Conservation (phyloP, 192 early-diverging fungal species). For the Umbelopsis sp. region DNA sequence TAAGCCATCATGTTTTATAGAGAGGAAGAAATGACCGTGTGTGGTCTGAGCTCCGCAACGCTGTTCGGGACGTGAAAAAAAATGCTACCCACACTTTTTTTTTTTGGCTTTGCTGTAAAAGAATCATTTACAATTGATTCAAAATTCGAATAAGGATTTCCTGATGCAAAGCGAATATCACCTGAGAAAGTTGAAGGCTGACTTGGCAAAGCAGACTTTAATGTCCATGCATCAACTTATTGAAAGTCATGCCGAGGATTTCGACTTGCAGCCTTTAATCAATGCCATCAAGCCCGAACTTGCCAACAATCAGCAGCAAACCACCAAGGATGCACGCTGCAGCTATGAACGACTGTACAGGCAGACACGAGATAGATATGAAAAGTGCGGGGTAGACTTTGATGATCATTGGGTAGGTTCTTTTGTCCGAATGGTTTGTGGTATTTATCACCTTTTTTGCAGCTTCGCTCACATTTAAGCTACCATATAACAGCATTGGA, state of each 20-base stretch:
- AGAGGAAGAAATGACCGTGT: neutral
- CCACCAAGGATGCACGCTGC: neutral
- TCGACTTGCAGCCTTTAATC: slow-evolving; percentile 4
- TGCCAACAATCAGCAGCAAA: neutral
- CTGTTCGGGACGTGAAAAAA: slow-evolving; percentile 7
- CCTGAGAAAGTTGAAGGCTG: slow-evolving; percentile 27
- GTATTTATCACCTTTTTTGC: neutral
- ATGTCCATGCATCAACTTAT: slow-evolving; percentile 24
- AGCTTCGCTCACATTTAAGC: neutral
- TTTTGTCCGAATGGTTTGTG: neutral
- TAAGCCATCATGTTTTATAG: too few species aligned
- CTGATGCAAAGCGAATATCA: slow-evolving; percentile 17
- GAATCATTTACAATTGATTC: neutral
- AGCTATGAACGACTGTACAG: slow-evolving; percentile 21
- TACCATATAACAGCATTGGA: slow-evolving; percentile 28
- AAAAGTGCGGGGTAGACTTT: slow-evolving; percentile 18
- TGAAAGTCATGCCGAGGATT: slow-evolving; percentile 15
- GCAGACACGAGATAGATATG: slow-evolving; percentile 19
- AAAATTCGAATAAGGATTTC: neutral
- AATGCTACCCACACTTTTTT: slow-evolving; percentile 18
- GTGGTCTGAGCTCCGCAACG: neutral
- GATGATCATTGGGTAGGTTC: slow-evolving; percentile 35
- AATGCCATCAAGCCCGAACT: slow-evolving; percentile 1
- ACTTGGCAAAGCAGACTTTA: slow-evolving; percentile 23
- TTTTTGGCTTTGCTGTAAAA: neutral